Conservation (phyloP, 176 grass and related monocot genomes). For the Cocos nucifera region DNA sequence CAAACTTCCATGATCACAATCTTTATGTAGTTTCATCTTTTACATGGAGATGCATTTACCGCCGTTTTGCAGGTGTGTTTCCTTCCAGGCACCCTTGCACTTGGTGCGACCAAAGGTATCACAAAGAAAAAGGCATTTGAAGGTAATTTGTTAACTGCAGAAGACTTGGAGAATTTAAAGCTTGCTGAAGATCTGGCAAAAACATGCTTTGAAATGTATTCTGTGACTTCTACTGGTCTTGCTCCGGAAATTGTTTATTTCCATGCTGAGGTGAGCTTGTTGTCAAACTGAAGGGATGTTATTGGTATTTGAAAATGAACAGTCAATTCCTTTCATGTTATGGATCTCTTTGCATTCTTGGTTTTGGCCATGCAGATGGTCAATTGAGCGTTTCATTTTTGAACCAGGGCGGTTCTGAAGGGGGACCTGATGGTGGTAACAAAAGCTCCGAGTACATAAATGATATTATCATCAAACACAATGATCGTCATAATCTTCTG, state of each 20-base stretch:
- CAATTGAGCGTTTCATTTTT: conserved; percentile 11
- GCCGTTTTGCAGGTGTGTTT: conserved; percentile 72
- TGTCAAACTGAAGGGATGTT: neutral
- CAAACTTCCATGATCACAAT: too few relatives aligned
- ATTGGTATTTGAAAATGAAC: too few relatives aligned
- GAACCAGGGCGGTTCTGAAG: conserved; percentile 53
- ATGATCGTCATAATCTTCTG: conserved; percentile 89
- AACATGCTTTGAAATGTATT: conserved; percentile 96
- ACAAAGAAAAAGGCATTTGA: conserved; percentile 79
- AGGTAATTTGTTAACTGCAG: conserved; percentile 51
- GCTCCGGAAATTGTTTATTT: conserved; percentile 99
- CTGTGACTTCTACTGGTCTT: conserved; percentile 85
- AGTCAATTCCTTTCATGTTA: too few relatives aligned
- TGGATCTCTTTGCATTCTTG: neutral
- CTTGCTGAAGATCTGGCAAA: conserved; percentile 93
- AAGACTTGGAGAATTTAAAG: conserved; percentile 87
- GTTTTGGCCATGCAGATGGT: neutral
- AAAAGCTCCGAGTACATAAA: conserved; percentile 77
- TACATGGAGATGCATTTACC: too few relatives aligned
- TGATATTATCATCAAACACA: conserved; percentile 73
- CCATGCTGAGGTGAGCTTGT: conserved; percentile 53
- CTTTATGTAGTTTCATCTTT: conserved; percentile 14
- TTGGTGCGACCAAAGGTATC: conserved; percentile 89
- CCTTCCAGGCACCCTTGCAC: conserved; percentile 87
- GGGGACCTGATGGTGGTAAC: conserved; percentile 73